Evolutionary conservation across 441 rosid genomes (phyloP), one percentile per base, ranked within the genome.

Genomic region (Bocquillonia castaneifolia): DNA sequence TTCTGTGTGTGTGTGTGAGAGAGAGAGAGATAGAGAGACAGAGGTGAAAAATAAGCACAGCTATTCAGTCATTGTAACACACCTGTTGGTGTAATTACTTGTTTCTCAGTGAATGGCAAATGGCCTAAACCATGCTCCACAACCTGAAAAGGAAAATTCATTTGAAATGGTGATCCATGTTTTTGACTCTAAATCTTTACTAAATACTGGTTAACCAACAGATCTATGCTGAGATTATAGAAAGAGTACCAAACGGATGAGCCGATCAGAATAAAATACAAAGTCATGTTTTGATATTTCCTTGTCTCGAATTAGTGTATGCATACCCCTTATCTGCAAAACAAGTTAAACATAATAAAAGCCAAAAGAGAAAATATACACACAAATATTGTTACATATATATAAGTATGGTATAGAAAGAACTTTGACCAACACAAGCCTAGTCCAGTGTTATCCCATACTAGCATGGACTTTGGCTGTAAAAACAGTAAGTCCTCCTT

Each of bases 41-140:
- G 25, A 14, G 47, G 29, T 2, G 34, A n/a, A 67, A 54, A 32
- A 63, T 25, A 63, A 32, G 52, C 29, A 31, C 63, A 53, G 39
- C 54, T 52, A 71, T 57, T 59, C 71, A 42, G 70, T 65, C 67
- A 69, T 59, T 25, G 14, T 37, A 54, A 68, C 75, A 51, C 64
- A 92, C 98, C 96, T 77, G 98, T 91, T 68, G 97, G 98, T 32
- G 98, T 94, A 64, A 92, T 75, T 54, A 94, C 86, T 85, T 92
- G 98, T 78, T 92, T 94, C 82, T 92, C 96, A 26, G 96, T 90
- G 76, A 94, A 94, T 10, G 98, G 99, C 75, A 94, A 72, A 84
- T 94, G 85, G 51, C 98, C 98, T 51, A 94, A 89, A 52, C 99
- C 99, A 79, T 94, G 99, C 79, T 94, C 98, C 54, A 94, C 98